A percentile compares a stretch with the other conserved stretches of the same genome.
These are phyloP conservation scores for Phytophthora gonapodyides DNA, from an alignment of 352 stramenopile genomes.

Conservation along the genomic window DNA sequence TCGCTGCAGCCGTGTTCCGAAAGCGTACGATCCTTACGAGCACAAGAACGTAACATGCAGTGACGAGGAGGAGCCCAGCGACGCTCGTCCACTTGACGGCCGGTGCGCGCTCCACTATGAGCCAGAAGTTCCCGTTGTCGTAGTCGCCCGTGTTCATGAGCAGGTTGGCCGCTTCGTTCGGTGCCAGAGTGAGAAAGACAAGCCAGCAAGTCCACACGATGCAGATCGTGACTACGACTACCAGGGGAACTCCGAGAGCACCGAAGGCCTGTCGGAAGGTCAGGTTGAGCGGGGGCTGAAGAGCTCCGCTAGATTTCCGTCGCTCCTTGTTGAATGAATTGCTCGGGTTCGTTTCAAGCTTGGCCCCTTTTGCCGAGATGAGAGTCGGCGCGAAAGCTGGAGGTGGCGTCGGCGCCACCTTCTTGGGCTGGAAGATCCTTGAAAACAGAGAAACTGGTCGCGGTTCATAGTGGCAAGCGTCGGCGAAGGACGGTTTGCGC, in stretches of 20 bases:
- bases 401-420: too few relatives aligned
- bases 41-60: slow-evolving; percentile 12
- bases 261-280: slow-evolving; percentile 15
- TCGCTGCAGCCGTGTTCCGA: not conserved
- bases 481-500: too few relatives aligned
- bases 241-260: slow-evolving; percentile 5
- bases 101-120: slow-evolving; percentile 21
- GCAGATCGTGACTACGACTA: slow-evolving; percentile 13
- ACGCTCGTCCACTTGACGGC: slow-evolving; percentile 17
- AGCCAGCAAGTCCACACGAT: slow-evolving; percentile 24
- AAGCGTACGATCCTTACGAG: slow-evolving; percentile 18
- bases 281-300: too few relatives aligned
- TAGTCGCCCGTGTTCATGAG: slow-evolving; percentile 32
- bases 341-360: too few relatives aligned
- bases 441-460: too few relatives aligned
- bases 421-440: too few relatives aligned
- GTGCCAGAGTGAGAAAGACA: slow-evolving; percentile 21
- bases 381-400: too few relatives aligned
- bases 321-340: too few relatives aligned
- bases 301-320: too few relatives aligned
- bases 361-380: too few relatives aligned
- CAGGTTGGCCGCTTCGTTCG: slow-evolving; percentile 30
- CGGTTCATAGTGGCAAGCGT: too few relatives aligned
- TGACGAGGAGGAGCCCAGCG: slow-evolving; percentile 15
- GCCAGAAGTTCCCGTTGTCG: slow-evolving; percentile 35